Conservation (phyloP, 176 grass and related monocot genomes). For the Triticum monococcum region DNA sequence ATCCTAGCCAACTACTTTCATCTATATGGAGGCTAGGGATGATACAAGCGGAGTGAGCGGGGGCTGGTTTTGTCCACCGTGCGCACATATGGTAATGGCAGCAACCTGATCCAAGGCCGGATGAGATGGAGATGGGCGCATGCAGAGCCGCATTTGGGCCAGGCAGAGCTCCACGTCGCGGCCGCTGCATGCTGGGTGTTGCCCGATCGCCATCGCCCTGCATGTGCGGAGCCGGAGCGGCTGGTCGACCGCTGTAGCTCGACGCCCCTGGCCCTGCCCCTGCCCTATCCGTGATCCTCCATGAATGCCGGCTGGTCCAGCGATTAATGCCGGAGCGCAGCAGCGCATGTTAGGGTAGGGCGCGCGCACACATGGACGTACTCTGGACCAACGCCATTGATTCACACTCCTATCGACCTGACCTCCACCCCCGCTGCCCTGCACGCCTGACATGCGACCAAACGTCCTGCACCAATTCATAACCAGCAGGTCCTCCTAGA, state of each 20-base stretch:
- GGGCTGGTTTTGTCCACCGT: neutral
- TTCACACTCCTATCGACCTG: neutral
- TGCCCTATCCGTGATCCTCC: neutral
- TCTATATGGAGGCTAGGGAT: neutral
- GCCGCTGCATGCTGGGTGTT: neutral
- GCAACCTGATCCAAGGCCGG: neutral
- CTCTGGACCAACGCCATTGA: neutral
- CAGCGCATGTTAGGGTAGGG: neutral
- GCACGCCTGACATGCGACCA: neutral
- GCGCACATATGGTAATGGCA: neutral
- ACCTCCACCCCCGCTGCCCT: neutral
- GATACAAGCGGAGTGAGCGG: neutral
- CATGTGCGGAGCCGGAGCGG: neutral
- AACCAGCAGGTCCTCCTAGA: neutral
- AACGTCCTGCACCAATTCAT: neutral
- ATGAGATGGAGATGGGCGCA: neutral
- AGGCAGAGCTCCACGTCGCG: constrained; percentile 11
- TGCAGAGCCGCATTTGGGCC: neutral
- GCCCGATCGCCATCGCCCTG: neutral
- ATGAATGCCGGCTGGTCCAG: neutral
- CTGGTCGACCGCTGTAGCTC: neutral
- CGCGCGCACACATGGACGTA: neutral
- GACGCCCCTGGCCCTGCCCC: too few species aligned
- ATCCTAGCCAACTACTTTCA: neutral
- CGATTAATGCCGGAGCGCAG: neutral